Conservation (phyloP, 2,329 filamentous ascomycete genomes). For the Akanthomyces muscarius region DNA sequence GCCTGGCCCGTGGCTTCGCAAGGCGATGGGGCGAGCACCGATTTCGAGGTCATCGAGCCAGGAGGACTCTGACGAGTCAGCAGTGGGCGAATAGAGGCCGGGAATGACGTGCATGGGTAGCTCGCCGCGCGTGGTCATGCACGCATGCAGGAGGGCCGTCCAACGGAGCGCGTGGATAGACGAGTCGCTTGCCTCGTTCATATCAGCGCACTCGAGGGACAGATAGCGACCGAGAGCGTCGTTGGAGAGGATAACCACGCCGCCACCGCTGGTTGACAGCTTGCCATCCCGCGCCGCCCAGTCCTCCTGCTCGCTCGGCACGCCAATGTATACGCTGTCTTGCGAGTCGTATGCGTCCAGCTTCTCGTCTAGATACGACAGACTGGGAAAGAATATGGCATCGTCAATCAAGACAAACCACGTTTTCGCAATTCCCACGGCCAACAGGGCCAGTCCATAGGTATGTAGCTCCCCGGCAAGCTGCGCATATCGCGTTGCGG, state of each 20-base stretch:
- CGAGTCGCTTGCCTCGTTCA: slow-evolving; percentile 20
- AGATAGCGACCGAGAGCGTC: slow-evolving; percentile 33
- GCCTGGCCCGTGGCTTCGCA: slow-evolving; percentile 36
- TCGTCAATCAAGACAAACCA: slow-evolving; percentile 45
- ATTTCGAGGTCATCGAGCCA: slow-evolving; percentile 34
- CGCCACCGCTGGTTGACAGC: slow-evolving; percentile 41
- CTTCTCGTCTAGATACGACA: slow-evolving; percentile 35
- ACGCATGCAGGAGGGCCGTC: slow-evolving; percentile 40
- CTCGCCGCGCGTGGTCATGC: slow-evolving; percentile 33
- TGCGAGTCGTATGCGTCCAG: slow-evolving; percentile 33
- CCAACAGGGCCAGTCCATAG: slow-evolving; percentile 31
- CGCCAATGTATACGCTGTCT: slow-evolving; percentile 37
- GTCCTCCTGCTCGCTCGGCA: slow-evolving; percentile 41
- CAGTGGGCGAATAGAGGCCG: slow-evolving; percentile 38
- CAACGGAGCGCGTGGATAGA: slow-evolving; percentile 30
- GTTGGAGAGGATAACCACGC: slow-evolving; percentile 40
- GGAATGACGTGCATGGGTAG: slow-evolving; percentile 40
- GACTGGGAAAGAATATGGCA: slow-evolving; percentile 43
- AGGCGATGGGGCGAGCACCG: slow-evolving; percentile 37
- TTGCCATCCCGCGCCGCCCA: slow-evolving; percentile 37
- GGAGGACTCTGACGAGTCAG: slow-evolving; percentile 27
- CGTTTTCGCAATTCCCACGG: slow-evolving; percentile 34
- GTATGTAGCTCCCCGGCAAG: slow-evolving; percentile 33
- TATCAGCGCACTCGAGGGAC: slow-evolving; percentile 35
- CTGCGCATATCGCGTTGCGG: slow-evolving; percentile 35